Base-by-base conservation (phyloP, 345 rosid species). In the Boechera divaricarpa region DNA sequence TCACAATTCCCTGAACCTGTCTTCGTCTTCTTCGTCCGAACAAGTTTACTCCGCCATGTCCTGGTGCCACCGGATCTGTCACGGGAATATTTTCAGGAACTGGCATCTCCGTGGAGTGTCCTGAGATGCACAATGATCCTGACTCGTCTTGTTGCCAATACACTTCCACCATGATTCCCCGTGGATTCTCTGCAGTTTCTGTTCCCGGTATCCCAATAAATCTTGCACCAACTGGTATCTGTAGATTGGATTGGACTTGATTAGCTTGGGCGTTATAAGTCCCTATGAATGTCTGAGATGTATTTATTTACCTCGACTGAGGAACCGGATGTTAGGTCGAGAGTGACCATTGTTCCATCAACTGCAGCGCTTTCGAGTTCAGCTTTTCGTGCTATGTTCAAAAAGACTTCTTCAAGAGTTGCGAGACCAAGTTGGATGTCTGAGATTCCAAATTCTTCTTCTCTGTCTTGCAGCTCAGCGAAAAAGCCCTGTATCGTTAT, bases 341-440 rank as follows among this genome's bases (percentile, higher is more conserved):
- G 77, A 67, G 95, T 85, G 56, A 86, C 91, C 84, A 88, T 52
- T 66, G 88, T 83, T 66, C 87, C 90, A 63, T 94, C 98, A 6
- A 88, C 87, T 2, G 93, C 87, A 69, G 98, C 98, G 44, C 70
- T 88, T 85, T 94, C 98, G 11, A 94, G 85, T 77, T 94, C 98
- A 26, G 98, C 98, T 78, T 88, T 86, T 83, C 82, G 85, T 32
- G 97, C 98, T n/a, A 94, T 94, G 67, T 92, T 92, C 63, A 94
- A 83, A 90, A 92, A 94, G 60, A 94, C 97, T 83, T 94, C 97
- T 85, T 92, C 98, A 1, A 94, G 95, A n/a, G 97, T 92, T 24
- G 98, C 76, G 7, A 94, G 94, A 61, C 97, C 90, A 21, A 91
- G 91, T 70, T 94, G 98, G 74, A 94, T 85, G 74, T 94, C 97